These are phyloP conservation scores for Blastobotrys indianensis DNA, from an alignment of 1,139 yeast species.

Conservation along the genomic window DNA sequence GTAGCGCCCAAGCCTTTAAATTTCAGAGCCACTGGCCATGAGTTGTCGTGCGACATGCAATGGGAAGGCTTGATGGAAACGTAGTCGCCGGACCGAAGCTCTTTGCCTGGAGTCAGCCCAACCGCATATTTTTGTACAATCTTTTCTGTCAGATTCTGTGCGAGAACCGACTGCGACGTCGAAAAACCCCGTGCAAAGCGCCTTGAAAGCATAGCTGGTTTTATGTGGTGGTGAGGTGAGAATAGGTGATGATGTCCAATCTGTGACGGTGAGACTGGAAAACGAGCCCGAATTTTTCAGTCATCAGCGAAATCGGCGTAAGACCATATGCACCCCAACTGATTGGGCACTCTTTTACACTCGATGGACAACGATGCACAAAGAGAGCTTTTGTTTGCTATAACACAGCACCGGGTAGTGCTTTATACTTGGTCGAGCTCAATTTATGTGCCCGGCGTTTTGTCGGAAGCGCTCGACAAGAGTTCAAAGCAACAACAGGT, in stretches of 20 bases:
- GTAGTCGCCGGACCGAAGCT: constrained; percentile 84
- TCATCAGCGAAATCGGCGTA: neutral
- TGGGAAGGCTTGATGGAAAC: constrained; percentile 93
- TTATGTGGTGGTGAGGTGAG: too few species aligned
- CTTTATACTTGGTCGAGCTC: neutral
- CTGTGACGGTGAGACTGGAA: neutral
- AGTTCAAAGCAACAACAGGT: neutral
- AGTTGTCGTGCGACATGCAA: constrained; percentile 98
- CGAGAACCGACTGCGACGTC: constrained; percentile 13
- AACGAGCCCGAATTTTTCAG: neutral
- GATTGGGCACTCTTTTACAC: neutral
- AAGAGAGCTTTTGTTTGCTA: constrained; percentile 4
- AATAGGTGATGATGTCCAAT: neutral
- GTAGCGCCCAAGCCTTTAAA: constrained; percentile 93
- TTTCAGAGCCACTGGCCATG: constrained; percentile 98
- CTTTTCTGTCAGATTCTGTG: constrained; percentile 87
- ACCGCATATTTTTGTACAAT: constrained; percentile 92
- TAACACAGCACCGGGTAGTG: neutral
- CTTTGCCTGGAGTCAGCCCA: constrained; percentile 63
- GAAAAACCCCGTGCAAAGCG: constrained; percentile 9
- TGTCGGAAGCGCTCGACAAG: neutral
- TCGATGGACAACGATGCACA: neutral
- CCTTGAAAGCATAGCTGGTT: constrained; percentile 6
- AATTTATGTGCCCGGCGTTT: neutral
- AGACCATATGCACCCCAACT: neutral